Percentiles rank a stretch among this genome's conserved stretches.
These are phyloP conservation scores for Aspergillus awamori DNA, from an alignment of 2,329 filamentous ascomycete species.

Conservation along the genomic window DNA sequence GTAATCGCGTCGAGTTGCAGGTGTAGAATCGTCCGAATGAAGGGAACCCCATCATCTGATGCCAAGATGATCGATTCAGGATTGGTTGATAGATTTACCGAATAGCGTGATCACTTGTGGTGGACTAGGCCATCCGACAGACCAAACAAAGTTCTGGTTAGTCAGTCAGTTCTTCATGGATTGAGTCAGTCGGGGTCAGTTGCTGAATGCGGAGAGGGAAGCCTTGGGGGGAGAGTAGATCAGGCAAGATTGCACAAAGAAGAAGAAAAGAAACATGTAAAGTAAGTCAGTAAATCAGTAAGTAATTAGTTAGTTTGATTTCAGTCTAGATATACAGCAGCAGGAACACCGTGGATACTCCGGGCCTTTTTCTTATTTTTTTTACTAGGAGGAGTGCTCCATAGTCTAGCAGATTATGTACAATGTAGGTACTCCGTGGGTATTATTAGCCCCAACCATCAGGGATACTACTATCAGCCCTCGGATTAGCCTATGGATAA, in stretches of 20 bases:
- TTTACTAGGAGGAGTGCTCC: not conserved
- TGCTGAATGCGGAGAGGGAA: conserved; percentile 1
- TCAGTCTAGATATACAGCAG: not conserved
- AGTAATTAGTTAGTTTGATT: not conserved
- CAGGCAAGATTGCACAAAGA: not conserved
- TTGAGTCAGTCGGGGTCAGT: not conserved
- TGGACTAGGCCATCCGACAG: not conserved
- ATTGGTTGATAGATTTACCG: conserved; percentile 20
- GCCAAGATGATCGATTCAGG: conserved; percentile 18
- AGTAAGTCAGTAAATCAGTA: not conserved
- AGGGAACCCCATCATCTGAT: conserved; percentile 21
- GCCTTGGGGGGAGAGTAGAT: not conserved
- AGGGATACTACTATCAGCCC: not conserved
- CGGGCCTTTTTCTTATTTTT: not conserved
- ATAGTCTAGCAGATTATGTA: not conserved
- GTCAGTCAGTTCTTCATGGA: not conserved
- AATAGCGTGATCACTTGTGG: conserved; percentile 19
- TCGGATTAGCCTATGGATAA: not conserved
- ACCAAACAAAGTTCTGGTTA: not conserved
- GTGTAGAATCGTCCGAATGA: not conserved
- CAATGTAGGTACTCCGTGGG: too few species aligned
- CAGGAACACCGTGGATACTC: not conserved
- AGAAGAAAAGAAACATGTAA: too few species aligned
- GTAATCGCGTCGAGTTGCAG: conserved; percentile 8
- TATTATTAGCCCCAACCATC: too few species aligned